Percentiles rank a stretch among this genome's conserved stretches.
phyloP scores from a whole-genome alignment of 768 basidiomycete species.

The Boletellus sp. region DNA sequence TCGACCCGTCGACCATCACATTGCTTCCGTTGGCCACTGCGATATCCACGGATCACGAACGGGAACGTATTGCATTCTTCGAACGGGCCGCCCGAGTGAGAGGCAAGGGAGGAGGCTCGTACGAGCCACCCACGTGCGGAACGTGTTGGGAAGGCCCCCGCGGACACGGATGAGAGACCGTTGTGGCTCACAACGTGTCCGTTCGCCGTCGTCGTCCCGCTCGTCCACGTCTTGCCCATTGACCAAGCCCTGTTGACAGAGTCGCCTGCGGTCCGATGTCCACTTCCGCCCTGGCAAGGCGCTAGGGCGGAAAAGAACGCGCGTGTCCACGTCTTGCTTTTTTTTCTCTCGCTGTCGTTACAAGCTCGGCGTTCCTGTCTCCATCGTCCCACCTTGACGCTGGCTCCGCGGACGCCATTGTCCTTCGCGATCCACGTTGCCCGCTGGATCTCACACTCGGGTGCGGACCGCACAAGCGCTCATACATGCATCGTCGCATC shows the following conservation, averaged over 20 bases:
- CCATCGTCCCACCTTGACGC: too few relatives aligned
- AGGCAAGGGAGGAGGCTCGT: not conserved
- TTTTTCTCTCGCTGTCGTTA: too few relatives aligned
- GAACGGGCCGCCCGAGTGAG: not conserved
- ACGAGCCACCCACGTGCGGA: not conserved
- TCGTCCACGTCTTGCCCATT: too few relatives aligned
- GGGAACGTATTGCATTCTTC: not conserved
- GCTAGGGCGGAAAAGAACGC: conserved; percentile 2
- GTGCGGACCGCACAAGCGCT: too few relatives aligned
- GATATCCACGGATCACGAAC: conserved; percentile 15
- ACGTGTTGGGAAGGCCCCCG: not conserved
- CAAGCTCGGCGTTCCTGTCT: too few relatives aligned
- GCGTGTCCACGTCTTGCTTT: too few relatives aligned
- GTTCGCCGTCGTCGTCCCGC: too few relatives aligned
- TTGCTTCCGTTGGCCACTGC: not conserved
- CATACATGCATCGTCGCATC: too few relatives aligned
- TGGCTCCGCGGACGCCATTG: conserved; percentile 23
- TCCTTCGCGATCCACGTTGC: too few relatives aligned
- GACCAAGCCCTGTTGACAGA: too few relatives aligned
- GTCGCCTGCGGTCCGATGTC: not conserved
- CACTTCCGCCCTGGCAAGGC: conserved; percentile 1
- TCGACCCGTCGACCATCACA: not conserved
- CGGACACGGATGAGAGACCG: not conserved
- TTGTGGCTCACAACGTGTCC: not conserved
- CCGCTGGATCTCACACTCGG: too few relatives aligned